These are phyloP conservation scores for Thermochaetoides thermophila DNA, from an alignment of 495 filamentous ascomycete species.

Conservation along the genomic window DNA sequence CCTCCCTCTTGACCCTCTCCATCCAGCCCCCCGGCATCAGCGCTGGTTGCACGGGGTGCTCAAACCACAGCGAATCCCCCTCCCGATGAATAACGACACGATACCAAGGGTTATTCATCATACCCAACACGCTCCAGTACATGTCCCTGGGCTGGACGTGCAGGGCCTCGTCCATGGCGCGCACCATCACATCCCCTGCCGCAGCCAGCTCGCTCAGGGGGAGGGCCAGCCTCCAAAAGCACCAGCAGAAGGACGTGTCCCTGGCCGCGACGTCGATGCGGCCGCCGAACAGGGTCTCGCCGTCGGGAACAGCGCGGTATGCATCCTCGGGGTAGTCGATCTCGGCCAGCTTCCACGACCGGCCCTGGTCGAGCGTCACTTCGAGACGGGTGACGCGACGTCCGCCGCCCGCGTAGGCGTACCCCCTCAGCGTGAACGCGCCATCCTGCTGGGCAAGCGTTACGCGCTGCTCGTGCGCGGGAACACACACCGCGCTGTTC, in stretches of 20 bases:
- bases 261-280: slow-evolving; percentile 69
- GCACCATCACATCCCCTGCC: slow-evolving; percentile 62
- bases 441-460: slow-evolving; percentile 30
- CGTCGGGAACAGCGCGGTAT: slow-evolving; percentile 52
- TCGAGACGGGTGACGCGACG: slow-evolving; percentile 72
- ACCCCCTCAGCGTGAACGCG: slow-evolving; percentile 57
- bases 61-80: slow-evolving; percentile 53
- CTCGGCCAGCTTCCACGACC: slow-evolving; percentile 65
- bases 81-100: slow-evolving; percentile 67
- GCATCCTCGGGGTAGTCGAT: slow-evolving; percentile 79
- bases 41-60: slow-evolving; percentile 80
- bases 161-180: slow-evolving; percentile 88
- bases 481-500: slow-evolving; percentile 73
- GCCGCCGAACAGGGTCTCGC: slow-evolving; percentile 59
- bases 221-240: slow-evolving; percentile 77
- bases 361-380: slow-evolving; percentile 72
- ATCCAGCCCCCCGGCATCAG: slow-evolving; percentile 82
- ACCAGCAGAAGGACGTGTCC: slow-evolving; percentile 84
- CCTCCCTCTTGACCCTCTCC: slow-evolving; percentile 81
- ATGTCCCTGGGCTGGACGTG: slow-evolving; percentile 80
- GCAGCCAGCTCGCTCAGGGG: slow-evolving; percentile 43
- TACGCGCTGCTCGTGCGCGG: slow-evolving; percentile 64
- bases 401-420: slow-evolving; percentile 87
- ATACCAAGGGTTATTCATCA: slow-evolving; percentile 99
- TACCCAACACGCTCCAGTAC: slow-evolving; percentile 93